Evolutionary conservation across 2,329 filamentous ascomycete genomes (phyloP), one percentile per base, ranked within the genome.

Genomic region (Sclerotinia borealis): DNA sequence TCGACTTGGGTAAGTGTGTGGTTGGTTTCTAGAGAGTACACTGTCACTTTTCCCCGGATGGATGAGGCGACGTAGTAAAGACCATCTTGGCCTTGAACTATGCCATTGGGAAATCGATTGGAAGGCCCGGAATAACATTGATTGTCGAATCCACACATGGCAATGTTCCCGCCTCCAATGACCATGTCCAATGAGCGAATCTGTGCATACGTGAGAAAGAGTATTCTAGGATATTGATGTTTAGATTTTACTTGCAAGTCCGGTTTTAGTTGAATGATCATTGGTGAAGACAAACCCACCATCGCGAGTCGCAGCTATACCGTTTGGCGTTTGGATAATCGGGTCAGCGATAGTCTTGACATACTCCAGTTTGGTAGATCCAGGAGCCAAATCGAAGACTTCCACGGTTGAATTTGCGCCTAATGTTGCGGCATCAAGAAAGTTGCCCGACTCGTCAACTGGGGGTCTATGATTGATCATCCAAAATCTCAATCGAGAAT

Each of bases 371-470:
- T 45, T 68, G 1, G 66, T 59, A 6, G 69, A 69, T 9, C 67
- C 67, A 9, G 65, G 59, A 19, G 65, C 65, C 6, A 74, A 69
- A n/a, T 73, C 67, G 52, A 77, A 77, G 1, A 74, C 66, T 49
- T 77, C 75, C 37, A 77, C 68, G 0, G 76, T 77, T 6, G 74
- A 72, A 59, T 77, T 77, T 19, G 71, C 74, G 8, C 76, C 75
- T 19, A 73, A 50, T 17, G 68, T 66, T 10, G 58, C 55, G 25
- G 73, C 68, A 65, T 76, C 72, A 4, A 76, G 69, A 13, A 70
- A 58, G 15, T 70, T 67, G 25, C 74, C 73, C 2, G 71, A 74
- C 11, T 67, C 58, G 56, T 76, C 70, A 36, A 74, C 65, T 6
- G 72, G 69, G 17, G 74, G 75, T 19, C 72, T 68, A 29, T 74